Conservation (phyloP, 2,329 filamentous ascomycete genomes). For the Fonsecaea monophora region DNA sequence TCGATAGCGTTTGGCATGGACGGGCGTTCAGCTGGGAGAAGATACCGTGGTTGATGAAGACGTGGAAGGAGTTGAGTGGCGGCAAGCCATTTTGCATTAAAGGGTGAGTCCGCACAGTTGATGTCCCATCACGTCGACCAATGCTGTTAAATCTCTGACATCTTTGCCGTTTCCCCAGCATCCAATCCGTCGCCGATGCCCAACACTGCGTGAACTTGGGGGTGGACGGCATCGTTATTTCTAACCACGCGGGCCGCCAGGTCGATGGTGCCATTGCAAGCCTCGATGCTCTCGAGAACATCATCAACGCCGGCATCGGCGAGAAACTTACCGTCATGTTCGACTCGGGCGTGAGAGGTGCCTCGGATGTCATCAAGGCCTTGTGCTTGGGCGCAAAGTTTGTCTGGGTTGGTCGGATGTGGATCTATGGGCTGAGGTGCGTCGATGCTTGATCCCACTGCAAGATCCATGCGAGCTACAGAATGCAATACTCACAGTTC, state of each 20-base stretch:
- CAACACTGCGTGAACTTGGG: conserved; percentile 64
- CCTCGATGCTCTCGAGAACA: conserved; percentile 66
- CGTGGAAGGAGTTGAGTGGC: conserved; percentile 61
- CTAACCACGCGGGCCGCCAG: conserved; percentile 74
- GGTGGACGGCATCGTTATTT: conserved; percentile 71
- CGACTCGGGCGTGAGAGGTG: conserved; percentile 65
- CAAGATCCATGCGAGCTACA: background rate
- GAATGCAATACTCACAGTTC: background rate
- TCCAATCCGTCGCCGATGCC: conserved; percentile 72
- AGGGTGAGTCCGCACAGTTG: conserved; percentile 49
- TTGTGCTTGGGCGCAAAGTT: conserved; percentile 67
- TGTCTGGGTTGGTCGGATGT: conserved; percentile 67
- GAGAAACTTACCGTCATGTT: conserved; percentile 63
- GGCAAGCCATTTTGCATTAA: conserved; percentile 69
- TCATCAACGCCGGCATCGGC: conserved; percentile 58
- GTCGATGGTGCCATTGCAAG: conserved; percentile 67
- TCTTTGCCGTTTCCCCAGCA: conserved; percentile 36
- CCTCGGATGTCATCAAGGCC: conserved; percentile 66
- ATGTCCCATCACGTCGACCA: background rate
- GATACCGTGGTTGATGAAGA: conserved; percentile 67
- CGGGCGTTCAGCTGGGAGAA: conserved; percentile 70
- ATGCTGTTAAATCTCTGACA: background rate
- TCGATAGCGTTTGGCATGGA: conserved; percentile 70
- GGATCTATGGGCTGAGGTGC: conserved; percentile 61
- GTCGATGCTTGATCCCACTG: background rate